These are phyloP conservation scores for Oenanthe javanica DNA, from an alignment of 140 eudicot genomes.

Conservation along the genomic window DNA sequence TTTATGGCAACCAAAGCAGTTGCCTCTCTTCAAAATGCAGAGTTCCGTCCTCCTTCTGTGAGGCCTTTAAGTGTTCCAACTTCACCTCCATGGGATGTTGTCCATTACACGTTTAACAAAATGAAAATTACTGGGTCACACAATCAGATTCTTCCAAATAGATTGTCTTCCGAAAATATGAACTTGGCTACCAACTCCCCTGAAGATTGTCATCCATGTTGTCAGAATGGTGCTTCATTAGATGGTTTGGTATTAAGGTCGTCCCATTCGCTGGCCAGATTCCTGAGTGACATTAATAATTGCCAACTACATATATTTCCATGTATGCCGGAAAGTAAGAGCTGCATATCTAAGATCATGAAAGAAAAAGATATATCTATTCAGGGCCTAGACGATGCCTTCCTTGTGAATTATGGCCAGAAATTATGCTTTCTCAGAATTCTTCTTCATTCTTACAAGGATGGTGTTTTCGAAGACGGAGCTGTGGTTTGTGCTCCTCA, in stretches of 20 bases:
- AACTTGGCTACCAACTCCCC: conserved; percentile 4
- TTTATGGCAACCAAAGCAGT: conserved; percentile 48
- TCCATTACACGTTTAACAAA: conserved; percentile 20
- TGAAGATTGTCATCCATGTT: conserved; percentile 2
- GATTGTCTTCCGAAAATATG: conserved; percentile 15
- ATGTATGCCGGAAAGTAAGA: conserved; percentile 18
- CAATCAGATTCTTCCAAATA: conserved; percentile 14
- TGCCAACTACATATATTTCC: conserved; percentile 42
- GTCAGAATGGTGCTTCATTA: conserved; percentile 16
- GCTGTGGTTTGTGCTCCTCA: conserved; percentile 90
- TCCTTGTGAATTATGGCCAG: conserved; percentile 17
- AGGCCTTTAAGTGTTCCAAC: conserved; percentile 50
- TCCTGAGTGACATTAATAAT: conserved; percentile 30
- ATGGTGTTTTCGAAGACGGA: conserved; percentile 85
- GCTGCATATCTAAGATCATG: conserved; percentile 29
- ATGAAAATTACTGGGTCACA: conserved; percentile 14
- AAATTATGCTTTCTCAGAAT: conserved; percentile 59
- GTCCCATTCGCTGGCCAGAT: conserved; percentile 30
- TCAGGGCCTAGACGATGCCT: conserved; percentile 16
- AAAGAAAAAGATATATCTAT: conserved; percentile 40
- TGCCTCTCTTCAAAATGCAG: conserved; percentile 25
- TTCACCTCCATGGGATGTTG: conserved; percentile 74
- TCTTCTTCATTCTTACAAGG: conserved; percentile 59
- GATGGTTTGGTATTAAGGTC: conserved; percentile 60
- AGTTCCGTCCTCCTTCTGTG: conserved; percentile 45